Evolutionary conservation across 1,284 basidiomycete genomes (phyloP), one percentile per base, ranked within the genome.

Genomic region (Ganoderma lucidum): DNA sequence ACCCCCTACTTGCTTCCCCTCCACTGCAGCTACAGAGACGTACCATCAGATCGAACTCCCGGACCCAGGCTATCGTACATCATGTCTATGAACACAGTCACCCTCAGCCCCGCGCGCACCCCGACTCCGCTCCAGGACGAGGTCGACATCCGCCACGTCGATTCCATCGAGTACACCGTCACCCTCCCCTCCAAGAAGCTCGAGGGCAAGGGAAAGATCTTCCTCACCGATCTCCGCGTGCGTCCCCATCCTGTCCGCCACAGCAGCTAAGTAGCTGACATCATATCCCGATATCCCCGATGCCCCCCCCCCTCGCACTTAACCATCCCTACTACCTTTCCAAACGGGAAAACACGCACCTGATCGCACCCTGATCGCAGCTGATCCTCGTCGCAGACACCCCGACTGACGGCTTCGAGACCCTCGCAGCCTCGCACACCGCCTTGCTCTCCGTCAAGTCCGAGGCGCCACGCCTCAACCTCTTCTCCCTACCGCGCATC

Each of bases 41-140:
- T 28, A 28, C 39, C 59, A 28, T 42, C 39, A 42, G 12, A 42
- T 17, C 53, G 30, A 12, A 30, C 53, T 51, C 53, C 32, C 53
- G 53, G 6, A 56, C 53, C 30, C 53, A 3, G 15, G 10, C 3
- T 15, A 56, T 23, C 23, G n/a, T 39, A 42, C 59, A 80, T 74
- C 70, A 94, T 94, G 93, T 89, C 93, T 6, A 83, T 94, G 62
- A 93, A 94, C 81, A 93, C 90, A 89, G 84, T 87, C 0, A 92
- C 91, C 86, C 83, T 94, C 37, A 84, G 84, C 69, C 81, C 85
- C 5, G 82, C 87, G 56, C 83, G 87, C 64, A 80, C 84, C 17
- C 91, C 91, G 3, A 82, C 93, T 6, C 90, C 91, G 19, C 81
- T 94, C 14, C 88, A 87, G 0, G 79, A 88, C 61, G 93, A 95